A percentile compares a stretch with the other conserved stretches of the same genome.
Conservation (phyloP, 257 asterid genomes). For the Linaria vulgaris region DNA sequence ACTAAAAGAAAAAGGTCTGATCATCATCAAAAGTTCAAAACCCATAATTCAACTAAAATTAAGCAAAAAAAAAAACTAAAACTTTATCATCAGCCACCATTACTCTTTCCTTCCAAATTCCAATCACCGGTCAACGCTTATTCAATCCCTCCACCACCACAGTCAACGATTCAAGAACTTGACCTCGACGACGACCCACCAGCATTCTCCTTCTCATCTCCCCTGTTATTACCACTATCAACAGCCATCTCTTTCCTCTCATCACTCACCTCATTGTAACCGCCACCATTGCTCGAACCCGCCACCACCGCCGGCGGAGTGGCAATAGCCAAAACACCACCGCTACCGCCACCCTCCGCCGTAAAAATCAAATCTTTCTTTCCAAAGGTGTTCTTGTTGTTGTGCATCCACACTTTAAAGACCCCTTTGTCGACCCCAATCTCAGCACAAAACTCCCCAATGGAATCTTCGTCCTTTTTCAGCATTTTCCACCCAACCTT, state of each 20-base stretch:
- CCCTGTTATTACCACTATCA: neutral
- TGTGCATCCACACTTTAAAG: constrained; percentile 93
- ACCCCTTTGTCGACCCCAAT: constrained; percentile 68
- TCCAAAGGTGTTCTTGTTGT: constrained; percentile 64
- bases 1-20: constrained; percentile 15
- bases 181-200: constrained; percentile 66
- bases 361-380: too few species aligned
- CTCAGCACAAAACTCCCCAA: constrained; percentile 51
- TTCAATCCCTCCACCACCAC: constrained; percentile 31
- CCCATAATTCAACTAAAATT: too few species aligned
- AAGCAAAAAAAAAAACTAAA: constrained; percentile 33
- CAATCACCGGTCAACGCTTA: constrained; percentile 30
- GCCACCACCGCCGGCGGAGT: constrained; percentile 23
- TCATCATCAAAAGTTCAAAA: too few species aligned
- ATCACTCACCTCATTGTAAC: constrained; percentile 23
- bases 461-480: constrained; percentile 65
- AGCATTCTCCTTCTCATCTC: constrained; percentile 15
- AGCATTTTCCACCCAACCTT: constrained; percentile 77
- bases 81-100: neutral
- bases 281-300: constrained; percentile 32
- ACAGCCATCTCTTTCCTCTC: constrained; percentile 28
- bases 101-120: neutral
- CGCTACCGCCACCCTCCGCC: constrained; percentile 13
- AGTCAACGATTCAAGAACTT: constrained; percentile 29
- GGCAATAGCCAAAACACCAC: constrained; percentile 28